Evolutionary conservation across 805 yeast genomes (phyloP).

Genomic region (Nakazawaea holstii): DNA sequence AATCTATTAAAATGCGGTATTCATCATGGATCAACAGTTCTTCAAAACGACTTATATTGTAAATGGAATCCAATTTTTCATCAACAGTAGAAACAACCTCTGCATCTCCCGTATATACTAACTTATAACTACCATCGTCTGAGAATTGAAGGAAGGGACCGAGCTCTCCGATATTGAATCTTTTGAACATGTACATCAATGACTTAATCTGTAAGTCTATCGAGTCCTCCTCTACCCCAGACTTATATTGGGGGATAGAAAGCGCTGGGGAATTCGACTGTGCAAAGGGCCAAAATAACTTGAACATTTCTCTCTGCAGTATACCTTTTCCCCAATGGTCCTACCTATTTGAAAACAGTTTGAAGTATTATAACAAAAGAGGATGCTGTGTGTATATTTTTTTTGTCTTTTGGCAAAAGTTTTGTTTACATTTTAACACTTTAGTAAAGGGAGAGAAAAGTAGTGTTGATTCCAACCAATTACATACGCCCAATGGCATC

Average conservation of each 20-base stretch:
- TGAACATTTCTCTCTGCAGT: slow-evolving; percentile 17
- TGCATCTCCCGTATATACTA: slow-evolving; percentile 16
- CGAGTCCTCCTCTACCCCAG: slow-evolving; percentile 47
- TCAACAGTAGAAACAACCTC: slow-evolving; percentile 11
- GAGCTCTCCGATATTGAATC: slow-evolving; percentile 39
- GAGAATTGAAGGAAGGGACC: slow-evolving; percentile 34
- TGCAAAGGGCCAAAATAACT: slow-evolving; percentile 29
- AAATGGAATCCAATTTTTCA: slow-evolving; percentile 48
- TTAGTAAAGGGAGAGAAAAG: background rate
- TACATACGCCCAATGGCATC: no score
- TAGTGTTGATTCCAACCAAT: background rate
- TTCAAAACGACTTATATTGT: slow-evolving; percentile 43
- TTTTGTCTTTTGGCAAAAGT: background rate
- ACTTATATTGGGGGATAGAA: slow-evolving; percentile 42
- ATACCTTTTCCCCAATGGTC: no score
- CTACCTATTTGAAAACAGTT: background rate
- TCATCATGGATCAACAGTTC: slow-evolving; percentile 43
- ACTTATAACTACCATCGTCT: slow-evolving; percentile 21
- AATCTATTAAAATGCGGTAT: slow-evolving; percentile 62
- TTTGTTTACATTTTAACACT: slow-evolving; percentile 4
- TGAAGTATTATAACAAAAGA: no score
- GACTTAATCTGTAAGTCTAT: slow-evolving; percentile 59
- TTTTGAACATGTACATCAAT: slow-evolving; percentile 49
- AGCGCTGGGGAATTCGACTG: slow-evolving; percentile 25
- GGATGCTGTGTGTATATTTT: background rate